These are phyloP conservation scores for Penicillium pulvis DNA, from an alignment of 495 filamentous ascomycete species.

Conservation along the genomic window DNA sequence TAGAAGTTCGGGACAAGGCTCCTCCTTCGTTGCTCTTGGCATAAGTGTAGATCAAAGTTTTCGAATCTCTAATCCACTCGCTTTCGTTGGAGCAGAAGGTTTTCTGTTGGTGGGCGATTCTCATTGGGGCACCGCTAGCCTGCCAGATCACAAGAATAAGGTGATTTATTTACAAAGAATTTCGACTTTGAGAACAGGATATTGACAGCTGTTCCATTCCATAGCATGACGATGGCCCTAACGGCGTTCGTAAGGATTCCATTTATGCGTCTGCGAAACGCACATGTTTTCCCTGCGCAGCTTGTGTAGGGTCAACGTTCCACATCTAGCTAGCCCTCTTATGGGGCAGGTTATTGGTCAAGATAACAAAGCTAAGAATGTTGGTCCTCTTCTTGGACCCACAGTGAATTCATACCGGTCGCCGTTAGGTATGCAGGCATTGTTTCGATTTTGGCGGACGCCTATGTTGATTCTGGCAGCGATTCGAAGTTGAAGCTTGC, in stretches of 20 bases:
- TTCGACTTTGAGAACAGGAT: not conserved
- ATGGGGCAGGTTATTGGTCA: not conserved
- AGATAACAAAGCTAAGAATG: not conserved
- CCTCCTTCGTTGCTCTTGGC: not conserved
- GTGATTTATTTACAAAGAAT: not conserved
- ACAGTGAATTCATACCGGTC: not conserved
- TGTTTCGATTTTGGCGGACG: not conserved
- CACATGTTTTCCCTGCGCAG: not conserved
- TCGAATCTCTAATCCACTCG: not conserved
- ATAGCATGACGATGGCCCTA: not conserved
- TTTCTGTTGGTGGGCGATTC: not conserved
- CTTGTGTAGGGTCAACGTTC: not conserved
- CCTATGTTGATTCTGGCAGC: not conserved
- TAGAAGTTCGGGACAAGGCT: not conserved
- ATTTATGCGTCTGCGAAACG: not conserved
- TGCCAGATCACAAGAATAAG: not conserved
- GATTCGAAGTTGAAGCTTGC: conserved; percentile 53
- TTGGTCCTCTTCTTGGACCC: not conserved
- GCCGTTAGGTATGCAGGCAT: not conserved
- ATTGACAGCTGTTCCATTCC: not conserved
- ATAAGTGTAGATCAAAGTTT: not conserved
- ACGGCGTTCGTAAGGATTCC: not conserved
- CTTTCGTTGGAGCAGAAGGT: conserved; percentile 12
- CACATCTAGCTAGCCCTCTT: not conserved
- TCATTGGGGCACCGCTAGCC: not conserved